Evolutionary conservation across 2,329 filamentous ascomycete genomes (phyloP), one percentile per base, ranked within the genome.

Genomic region (Zasmidium citrigriseum): DNA sequence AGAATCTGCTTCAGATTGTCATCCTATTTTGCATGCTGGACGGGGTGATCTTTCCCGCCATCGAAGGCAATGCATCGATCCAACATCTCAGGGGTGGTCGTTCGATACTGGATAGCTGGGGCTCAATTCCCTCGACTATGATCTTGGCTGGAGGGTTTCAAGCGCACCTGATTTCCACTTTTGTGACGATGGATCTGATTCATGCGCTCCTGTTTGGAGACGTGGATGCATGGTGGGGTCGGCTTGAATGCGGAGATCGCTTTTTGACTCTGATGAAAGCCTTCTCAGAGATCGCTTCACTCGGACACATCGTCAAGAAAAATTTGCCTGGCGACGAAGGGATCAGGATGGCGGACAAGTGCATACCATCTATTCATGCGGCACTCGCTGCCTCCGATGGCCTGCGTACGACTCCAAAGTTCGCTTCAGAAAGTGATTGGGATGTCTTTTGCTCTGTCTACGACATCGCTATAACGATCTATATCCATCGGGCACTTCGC

Each of bases 221-320:
- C 14, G 55, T 46, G 4, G 47, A 60, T 12, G 55, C 61, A 21
- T 63, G 61, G 61, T 63, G 58, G 55, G 61, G 61, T 11, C 41
- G 51, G 18, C 49, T 61, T 12, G 48, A 38, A 12, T 18, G 41
- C 1, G 50, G 54, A 12, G 49, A 63, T 29, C 48, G 52, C 20
- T 51, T 63, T 12, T 44, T 61, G 27, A 38, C 22, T 1, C 20
- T 61, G 34, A 51, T 55, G 20, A 55, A 55, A 21, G 46, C 44
- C 14, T 45, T 54, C 41, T 55, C 52, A n/a, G 54, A 55, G 52
- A 44, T 61, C 41, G 58, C 61, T 7, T 50, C 53, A 4, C 53
- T 61, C 9, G 58, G 55, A 16, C 38, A 48, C 34, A 22, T 58
- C 27, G 44, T 63, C 4, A 44, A 52, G 20, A 41, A 41, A n/a